Conservation (phyloP, 768 basidiomycete genomes). For the Phlegmacium glaucopus region DNA sequence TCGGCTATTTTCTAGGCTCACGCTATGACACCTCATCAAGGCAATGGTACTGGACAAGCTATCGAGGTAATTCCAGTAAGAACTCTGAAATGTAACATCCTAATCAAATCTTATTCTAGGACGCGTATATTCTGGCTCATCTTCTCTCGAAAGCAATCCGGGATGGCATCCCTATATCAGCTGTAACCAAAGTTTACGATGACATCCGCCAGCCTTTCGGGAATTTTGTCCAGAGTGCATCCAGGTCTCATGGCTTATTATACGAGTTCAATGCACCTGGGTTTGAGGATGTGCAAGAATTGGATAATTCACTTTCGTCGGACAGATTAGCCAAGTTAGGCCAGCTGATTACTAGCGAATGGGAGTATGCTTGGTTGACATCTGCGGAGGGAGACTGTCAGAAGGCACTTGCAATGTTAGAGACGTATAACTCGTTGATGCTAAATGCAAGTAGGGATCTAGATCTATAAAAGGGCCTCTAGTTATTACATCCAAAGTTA, state of each 20-base stretch:
- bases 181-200: constrained; percentile 19
- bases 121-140: constrained; percentile 26
- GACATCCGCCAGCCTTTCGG: constrained; percentile 35
- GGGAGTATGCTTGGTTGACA: constrained; percentile 41
- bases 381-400: constrained; percentile 20
- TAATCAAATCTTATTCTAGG: constrained; percentile 11
- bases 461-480: no score
- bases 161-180: constrained; percentile 22
- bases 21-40: constrained; percentile 44
- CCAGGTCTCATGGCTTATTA: constrained; percentile 17
- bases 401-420: constrained; percentile 6
- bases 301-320: constrained; percentile 3
- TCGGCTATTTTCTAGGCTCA: constrained; percentile 27
- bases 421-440: neutral
- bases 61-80: constrained; percentile 29
- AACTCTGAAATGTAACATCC: neutral
- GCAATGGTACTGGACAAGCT: constrained; percentile 48
- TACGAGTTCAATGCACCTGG: constrained; percentile 16
- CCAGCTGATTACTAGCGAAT: constrained; percentile 27
- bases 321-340: constrained; percentile 19
- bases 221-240: constrained; percentile 20
- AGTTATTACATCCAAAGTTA: no score
- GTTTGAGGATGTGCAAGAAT: constrained; percentile 12
- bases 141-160: constrained; percentile 16
- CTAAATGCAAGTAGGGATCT: neutral